A percentile compares a stretch with the other conserved stretches of the same genome.
Conservation (phyloP, 164 flowering plant species). For the Macadamia tetraphylla region DNA sequence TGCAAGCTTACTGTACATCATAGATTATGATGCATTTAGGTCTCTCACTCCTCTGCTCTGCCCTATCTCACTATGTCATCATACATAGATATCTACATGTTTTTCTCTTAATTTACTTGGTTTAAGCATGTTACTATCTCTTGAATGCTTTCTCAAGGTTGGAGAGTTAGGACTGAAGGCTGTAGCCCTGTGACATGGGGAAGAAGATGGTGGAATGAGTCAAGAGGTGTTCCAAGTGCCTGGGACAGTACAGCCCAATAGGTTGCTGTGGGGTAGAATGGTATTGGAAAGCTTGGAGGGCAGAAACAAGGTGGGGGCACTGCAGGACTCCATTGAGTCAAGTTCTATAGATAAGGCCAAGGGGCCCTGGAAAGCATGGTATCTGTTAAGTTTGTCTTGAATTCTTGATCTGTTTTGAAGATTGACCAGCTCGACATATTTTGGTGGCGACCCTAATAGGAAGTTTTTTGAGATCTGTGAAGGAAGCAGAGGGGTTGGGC, state of each 20-base stretch:
- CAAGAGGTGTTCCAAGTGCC: conserved; percentile 55
- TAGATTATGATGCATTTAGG: background rate
- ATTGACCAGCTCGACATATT: no score
- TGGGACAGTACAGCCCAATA: conserved; percentile 55
- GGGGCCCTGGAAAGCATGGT: conserved; percentile 43
- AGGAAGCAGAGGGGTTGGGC: no score
- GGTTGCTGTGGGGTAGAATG: conserved; percentile 47
- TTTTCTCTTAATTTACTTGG: conserved; percentile 25
- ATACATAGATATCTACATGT: conserved; percentile 22
- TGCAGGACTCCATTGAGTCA: conserved; percentile 31
- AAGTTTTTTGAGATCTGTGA: no score
- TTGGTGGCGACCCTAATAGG: no score
- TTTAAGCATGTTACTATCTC: conserved; percentile 39
- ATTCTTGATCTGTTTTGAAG: no score
- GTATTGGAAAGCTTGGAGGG: conserved; percentile 42
- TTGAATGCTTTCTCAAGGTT: conserved; percentile 54
- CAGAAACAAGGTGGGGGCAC: conserved; percentile 44
- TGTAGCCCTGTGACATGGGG: conserved; percentile 22
- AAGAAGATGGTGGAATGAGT: conserved; percentile 30
- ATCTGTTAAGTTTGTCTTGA: conserved; percentile 1
- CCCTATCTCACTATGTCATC: conserved; percentile 13
- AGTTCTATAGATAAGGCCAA: conserved; percentile 54
- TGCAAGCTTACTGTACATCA: conserved; percentile 15
- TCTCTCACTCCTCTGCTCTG: background rate
- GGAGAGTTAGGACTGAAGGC: conserved; percentile 34